Percentiles rank a stretch among this genome's conserved stretches.
phyloP scores from a whole-genome alignment of 1,284 basidiomycete species.

The Ustilago bromivora region DNA sequence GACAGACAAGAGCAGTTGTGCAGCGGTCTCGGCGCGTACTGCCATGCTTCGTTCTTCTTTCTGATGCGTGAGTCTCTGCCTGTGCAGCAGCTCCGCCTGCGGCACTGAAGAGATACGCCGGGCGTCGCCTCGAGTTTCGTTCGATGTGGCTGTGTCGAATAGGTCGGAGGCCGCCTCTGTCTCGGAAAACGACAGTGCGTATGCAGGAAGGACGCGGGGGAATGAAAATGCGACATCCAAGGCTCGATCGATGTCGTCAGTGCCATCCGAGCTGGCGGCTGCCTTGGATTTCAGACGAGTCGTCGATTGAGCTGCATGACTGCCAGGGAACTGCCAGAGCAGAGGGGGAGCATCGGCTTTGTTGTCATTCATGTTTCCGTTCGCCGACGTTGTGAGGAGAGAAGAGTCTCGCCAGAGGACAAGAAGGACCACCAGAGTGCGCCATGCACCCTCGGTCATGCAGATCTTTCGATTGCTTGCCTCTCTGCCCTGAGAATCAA shows the following conservation, averaged over 20 bases:
- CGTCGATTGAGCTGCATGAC: constrained; percentile 3
- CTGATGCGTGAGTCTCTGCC: constrained; percentile 20
- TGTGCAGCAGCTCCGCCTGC: constrained; percentile 34
- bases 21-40: constrained; percentile 30
- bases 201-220: constrained; percentile 27
- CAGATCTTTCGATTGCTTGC: constrained; percentile 1
- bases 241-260: constrained; percentile 32
- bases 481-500: background rate
- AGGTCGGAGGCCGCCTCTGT: constrained; percentile 8
- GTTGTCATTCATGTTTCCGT: background rate
- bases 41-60: constrained; percentile 18
- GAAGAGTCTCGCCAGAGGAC: constrained; percentile 30
- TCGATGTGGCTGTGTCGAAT: constrained; percentile 16
- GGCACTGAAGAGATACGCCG: constrained; percentile 26
- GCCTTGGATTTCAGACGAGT: background rate
- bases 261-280: background rate
- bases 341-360: constrained; percentile 18
- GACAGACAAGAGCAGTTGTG: constrained; percentile 24
- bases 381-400: background rate
- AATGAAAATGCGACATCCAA: constrained; percentile 48
- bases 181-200: constrained; percentile 3
- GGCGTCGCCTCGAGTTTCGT: constrained; percentile 12
- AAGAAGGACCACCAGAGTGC: constrained; percentile 35
- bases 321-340: constrained; percentile 39
- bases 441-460: constrained; percentile 48